Conservation (phyloP, 1,284 basidiomycete genomes). For the Fomitopsis schrenkii region DNA sequence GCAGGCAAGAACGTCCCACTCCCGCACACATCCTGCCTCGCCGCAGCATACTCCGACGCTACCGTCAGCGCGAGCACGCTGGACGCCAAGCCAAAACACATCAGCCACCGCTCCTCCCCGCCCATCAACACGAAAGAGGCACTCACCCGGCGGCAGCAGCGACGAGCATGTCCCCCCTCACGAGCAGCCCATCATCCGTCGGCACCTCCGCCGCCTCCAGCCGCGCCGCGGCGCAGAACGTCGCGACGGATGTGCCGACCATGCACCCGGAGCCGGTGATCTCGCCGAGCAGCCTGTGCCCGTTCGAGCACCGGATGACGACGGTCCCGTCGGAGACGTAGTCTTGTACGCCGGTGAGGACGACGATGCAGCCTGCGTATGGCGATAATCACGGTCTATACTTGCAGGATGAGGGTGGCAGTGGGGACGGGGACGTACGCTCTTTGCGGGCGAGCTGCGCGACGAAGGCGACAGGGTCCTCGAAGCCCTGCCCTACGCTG, state of each 20-base stretch:
- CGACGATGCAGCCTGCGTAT: conserved; percentile 69
- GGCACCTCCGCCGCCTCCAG: conserved; percentile 21
- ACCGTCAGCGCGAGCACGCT: conserved; percentile 82
- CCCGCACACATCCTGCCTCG: conserved; percentile 68
- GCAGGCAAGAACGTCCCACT: conserved; percentile 88
- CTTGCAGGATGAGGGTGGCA: not conserved
- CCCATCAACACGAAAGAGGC: not conserved
- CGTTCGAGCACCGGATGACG: conserved; percentile 73
- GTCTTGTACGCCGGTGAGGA: conserved; percentile 81
- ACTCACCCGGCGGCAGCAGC: conserved; percentile 76
- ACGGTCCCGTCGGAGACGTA: conserved; percentile 82
- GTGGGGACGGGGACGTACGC: conserved; percentile 41
- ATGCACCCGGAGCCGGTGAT: conserved; percentile 94
- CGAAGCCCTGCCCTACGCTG: conserved; percentile 73
- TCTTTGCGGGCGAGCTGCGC: conserved; percentile 70
- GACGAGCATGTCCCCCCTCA: conserved; percentile 69
- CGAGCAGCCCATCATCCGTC: conserved; percentile 41
- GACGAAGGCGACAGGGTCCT: conserved; percentile 73
- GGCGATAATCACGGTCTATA: not conserved
- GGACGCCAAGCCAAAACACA: not conserved
- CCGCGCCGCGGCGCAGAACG: conserved; percentile 74
- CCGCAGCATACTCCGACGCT: conserved; percentile 79
- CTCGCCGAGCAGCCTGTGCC: conserved; percentile 68
- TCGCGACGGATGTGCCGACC: conserved; percentile 72
- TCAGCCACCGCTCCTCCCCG: conserved; percentile 6